Evolutionary conservation across 129 eudicot species (phyloP), one percentile per base, ranked within the genome.

Genomic region (Tanacetum coccineum): DNA sequence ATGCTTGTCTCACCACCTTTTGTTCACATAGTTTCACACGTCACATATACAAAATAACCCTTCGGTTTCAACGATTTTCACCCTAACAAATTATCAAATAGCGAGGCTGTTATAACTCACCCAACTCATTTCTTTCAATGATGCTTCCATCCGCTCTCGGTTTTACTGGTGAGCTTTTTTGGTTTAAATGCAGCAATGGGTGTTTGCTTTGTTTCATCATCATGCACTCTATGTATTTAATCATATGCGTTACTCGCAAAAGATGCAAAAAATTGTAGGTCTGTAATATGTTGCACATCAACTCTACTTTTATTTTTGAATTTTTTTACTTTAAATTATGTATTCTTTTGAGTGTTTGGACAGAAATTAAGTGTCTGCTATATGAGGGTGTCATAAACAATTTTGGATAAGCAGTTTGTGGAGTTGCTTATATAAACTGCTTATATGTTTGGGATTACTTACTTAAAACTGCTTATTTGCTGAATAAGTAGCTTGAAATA

Each of bases 151-250:
- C 61, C 42, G 26, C 64, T 52, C 52, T 61, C 19, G n/a, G 15
- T 62, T 2, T 44, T 74, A 20, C 42, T 51, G 75, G 70, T 69
- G 58, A 76, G 80, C 61, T 75, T 36, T 36, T 36, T 7, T 36
- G 2, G 9, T 36, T 36, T 8, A 36, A 36, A 36, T 36, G 42
- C 42, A 36, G 42, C 42, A 22, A 22, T 22, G 25, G 25, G 25
- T 22, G 25, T 0, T 22, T 22, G 25, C 25, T 22, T 22, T 22
- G 25, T 22, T 39, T 74, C 53, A 45, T 61, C 59, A 19, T 61
- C 28, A 2, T 39, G 9, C 4, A 53, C 58, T 55, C 40, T 28
- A 22, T 25, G 14, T 56, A 22, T 19, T 17, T 19, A n/a, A n/a
- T n/a, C n/a, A 9, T 6, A 6, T 9, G 9, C 55, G 55, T 19